These are phyloP conservation scores for Nymphaea thermarum DNA, from an alignment of 164 flowering plant genomes.

Conservation along the genomic window DNA sequence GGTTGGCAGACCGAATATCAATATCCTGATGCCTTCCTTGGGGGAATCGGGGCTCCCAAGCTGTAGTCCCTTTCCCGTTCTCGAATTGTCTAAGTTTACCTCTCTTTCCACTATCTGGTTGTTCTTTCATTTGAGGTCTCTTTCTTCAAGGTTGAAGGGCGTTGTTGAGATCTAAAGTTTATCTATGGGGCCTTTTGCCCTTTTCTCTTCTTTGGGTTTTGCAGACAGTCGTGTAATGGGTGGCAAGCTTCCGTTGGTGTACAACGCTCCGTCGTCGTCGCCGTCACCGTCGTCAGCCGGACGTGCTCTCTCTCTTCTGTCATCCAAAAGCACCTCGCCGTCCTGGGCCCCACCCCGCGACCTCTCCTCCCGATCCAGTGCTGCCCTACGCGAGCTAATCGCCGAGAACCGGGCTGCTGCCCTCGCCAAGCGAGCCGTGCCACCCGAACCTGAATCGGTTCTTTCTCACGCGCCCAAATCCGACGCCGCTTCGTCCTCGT, in stretches of 20 bases:
- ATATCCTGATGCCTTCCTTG: no score
- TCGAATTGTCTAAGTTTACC: no score
- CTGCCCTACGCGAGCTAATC: conserved; percentile 56
- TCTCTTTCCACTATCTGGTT: no score
- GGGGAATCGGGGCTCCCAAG: no score
- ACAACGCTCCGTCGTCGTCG: conserved; percentile 3
- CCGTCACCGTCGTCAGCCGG: conserved; percentile 19
- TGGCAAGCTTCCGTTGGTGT: conserved; percentile 24
- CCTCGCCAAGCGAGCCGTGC: conserved; percentile 29
- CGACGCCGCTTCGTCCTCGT: background rate
- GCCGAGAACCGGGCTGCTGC: conserved; percentile 56
- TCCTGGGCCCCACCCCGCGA: conserved; percentile 21
- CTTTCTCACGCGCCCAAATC: background rate
- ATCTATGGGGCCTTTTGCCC: no score
- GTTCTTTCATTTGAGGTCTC: no score
- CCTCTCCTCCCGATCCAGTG: conserved; percentile 48
- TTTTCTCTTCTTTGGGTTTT: no score
- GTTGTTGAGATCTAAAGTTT: no score
- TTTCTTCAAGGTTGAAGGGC: no score
- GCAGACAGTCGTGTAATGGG: conserved; percentile 16
- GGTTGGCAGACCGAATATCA: no score
- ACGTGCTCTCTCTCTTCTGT: conserved; percentile 85
- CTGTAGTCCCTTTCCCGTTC: no score
- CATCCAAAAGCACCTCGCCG: conserved; percentile 27
- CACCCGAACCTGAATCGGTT: background rate